A percentile compares a stretch with the other conserved stretches of the same genome.
Conservation (phyloP, 768 basidiomycete species). For the Naganishia randhawae region DNA sequence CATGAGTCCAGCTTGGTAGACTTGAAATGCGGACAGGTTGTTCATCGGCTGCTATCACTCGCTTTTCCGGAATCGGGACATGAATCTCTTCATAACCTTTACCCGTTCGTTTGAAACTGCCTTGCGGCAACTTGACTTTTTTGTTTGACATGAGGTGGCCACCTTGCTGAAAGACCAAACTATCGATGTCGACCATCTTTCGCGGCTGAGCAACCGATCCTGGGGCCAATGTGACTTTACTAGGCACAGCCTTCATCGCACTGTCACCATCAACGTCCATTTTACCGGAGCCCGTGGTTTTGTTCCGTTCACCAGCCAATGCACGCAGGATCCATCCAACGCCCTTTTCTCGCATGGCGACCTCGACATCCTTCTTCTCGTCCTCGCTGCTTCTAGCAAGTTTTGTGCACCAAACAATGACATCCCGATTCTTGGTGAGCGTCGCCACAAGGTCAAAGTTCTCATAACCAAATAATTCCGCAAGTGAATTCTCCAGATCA, state of each 20-base stretch:
- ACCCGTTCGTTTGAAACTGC: slow-evolving; percentile 91
- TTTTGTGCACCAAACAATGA: slow-evolving; percentile 96
- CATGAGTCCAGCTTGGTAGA: slow-evolving; percentile 79
- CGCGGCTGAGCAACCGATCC: slow-evolving; percentile 81
- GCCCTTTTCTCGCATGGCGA: slow-evolving; percentile 96
- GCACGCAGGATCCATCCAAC: slow-evolving; percentile 92
- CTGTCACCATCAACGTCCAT: slow-evolving; percentile 62
- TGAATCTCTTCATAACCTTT: slow-evolving; percentile 99
- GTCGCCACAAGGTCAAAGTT: slow-evolving; percentile 79
- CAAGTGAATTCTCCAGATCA: slow-evolving; percentile 91
- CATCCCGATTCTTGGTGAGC: slow-evolving; percentile 91
- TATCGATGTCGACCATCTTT: slow-evolving; percentile 78
- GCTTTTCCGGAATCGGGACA: slow-evolving; percentile 84
- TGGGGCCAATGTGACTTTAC: slow-evolving; percentile 79
- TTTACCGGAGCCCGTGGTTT: slow-evolving; percentile 54
- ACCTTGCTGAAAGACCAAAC: slow-evolving; percentile 93
- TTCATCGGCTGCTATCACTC: slow-evolving; percentile 58
- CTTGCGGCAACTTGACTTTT: slow-evolving; percentile 94
- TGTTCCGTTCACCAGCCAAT: slow-evolving; percentile 67
- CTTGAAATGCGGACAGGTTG: slow-evolving; percentile 61
- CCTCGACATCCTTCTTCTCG: slow-evolving; percentile 86
- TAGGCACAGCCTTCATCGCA: slow-evolving; percentile 59
- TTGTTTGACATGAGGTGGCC: slow-evolving; percentile 98
- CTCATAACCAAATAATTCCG: slow-evolving; percentile 89
- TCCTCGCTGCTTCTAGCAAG: slow-evolving; percentile 83